Evolutionary conservation across 2,329 filamentous ascomycete genomes (phyloP).

Genomic region (Phyllosticta citrichinensis): DNA sequence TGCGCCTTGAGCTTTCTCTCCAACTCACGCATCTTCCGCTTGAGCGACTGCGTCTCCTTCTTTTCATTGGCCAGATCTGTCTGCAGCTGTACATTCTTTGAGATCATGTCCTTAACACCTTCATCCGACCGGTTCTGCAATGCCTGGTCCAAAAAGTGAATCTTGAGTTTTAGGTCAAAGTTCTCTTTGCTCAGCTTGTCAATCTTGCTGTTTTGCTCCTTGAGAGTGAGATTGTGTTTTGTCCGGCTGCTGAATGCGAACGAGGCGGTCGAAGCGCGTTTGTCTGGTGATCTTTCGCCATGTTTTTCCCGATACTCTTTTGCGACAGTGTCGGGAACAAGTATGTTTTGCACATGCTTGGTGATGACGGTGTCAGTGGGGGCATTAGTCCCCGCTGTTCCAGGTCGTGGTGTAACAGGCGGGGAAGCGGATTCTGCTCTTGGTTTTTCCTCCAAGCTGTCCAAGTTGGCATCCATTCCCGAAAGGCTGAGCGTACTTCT

Average conservation of each 20-base stretch:
- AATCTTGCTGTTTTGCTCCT: slow-evolving; percentile 96
- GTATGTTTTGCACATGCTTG: slow-evolving; percentile 79
- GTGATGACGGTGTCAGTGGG: slow-evolving; percentile 84
- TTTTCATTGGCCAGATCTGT: slow-evolving; percentile 81
- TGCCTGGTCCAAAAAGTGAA: slow-evolving; percentile 91
- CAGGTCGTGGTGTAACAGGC: slow-evolving; percentile 61
- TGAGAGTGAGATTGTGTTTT: slow-evolving; percentile 60
- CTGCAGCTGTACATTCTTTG: slow-evolving; percentile 91
- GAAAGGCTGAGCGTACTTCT: slow-evolving; percentile 30
- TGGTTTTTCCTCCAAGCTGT: slow-evolving; percentile 51
- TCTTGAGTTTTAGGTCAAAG: slow-evolving; percentile 91
- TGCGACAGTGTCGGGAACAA: slow-evolving; percentile 80
- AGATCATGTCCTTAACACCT: slow-evolving; percentile 95
- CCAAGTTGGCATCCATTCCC: slow-evolving; percentile 36
- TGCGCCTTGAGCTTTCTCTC: slow-evolving; percentile 64
- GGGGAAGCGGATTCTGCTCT: slow-evolving; percentile 34
- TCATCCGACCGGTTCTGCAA: slow-evolving; percentile 90
- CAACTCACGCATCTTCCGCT: slow-evolving; percentile 72
- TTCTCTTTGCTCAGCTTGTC: slow-evolving; percentile 96
- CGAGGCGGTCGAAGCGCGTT: slow-evolving; percentile 27
- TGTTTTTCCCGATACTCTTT: slow-evolving; percentile 75
- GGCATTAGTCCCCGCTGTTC: slow-evolving; percentile 40
- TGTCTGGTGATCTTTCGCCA: slow-evolving; percentile 50
- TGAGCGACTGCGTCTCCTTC: slow-evolving; percentile 78
- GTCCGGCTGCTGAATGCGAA: slow-evolving; percentile 27